These are phyloP conservation scores for Keqinozyma sinolaborantium DNA, from an alignment of 1,139 yeast species.

Conservation along the genomic window DNA sequence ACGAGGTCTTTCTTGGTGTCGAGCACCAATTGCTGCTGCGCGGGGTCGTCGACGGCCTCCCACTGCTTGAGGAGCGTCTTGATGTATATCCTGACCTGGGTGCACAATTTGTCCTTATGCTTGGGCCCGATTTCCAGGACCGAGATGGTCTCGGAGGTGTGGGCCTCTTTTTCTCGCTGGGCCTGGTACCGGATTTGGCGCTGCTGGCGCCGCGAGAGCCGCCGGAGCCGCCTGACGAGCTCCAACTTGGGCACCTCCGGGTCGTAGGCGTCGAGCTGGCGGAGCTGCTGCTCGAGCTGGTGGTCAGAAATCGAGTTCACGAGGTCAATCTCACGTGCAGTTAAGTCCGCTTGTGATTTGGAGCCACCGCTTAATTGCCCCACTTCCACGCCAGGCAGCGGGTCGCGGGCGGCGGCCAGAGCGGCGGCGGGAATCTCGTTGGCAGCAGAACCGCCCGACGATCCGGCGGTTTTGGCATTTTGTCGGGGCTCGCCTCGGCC, in stretches of 20 bases:
- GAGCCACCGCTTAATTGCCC: no score
- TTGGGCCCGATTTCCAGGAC: conserved; percentile 33
- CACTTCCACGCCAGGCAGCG: no score
- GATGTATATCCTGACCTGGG: conserved; percentile 47
- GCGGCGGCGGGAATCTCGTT: no score
- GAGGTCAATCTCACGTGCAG: conserved; percentile 1
- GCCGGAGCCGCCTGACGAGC: conserved; percentile 23
- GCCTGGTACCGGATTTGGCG: conserved; percentile 7
- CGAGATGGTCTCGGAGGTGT: conserved; percentile 21
- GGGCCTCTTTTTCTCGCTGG: conserved; percentile 14
- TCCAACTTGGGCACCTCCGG: conserved; percentile 17
- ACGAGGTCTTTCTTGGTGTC: conserved; percentile 64
- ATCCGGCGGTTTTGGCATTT: no score
- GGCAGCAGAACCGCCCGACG: no score
- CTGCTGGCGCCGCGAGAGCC: conserved; percentile 10
- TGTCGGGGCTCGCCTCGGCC: no score
- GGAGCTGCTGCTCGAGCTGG: conserved; percentile 18
- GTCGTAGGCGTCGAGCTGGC: conserved; percentile 15
- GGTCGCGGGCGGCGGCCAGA: no score
- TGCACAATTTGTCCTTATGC: conserved; percentile 24
- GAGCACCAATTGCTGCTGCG: conserved; percentile 17
- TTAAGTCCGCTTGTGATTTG: conserved; percentile 2
- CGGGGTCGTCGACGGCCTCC: conserved; percentile 23
- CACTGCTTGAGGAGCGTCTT: conserved; percentile 45
- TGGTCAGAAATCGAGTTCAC: conserved; percentile 15